These are phyloP conservation scores for Vachellia collinsii DNA, from an alignment of 306 rosid genomes.

Conservation along the genomic window DNA sequence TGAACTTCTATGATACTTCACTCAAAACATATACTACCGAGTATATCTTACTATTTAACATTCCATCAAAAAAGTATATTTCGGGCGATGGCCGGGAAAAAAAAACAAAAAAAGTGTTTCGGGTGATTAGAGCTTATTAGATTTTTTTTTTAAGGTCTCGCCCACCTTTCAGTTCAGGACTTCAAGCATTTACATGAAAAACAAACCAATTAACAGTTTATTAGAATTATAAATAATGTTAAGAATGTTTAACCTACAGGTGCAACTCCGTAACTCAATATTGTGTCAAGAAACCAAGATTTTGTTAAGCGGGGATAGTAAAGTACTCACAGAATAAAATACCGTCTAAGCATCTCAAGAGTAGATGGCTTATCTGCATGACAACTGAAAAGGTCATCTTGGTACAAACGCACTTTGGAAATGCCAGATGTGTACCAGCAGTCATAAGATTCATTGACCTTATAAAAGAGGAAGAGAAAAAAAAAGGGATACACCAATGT, in stretches of 20 bases:
- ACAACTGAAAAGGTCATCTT: conserved; percentile 73
- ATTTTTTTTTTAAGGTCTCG: neutral
- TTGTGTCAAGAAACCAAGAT: conserved; percentile 29
- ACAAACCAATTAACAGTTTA: neutral
- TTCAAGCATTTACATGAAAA: neutral
- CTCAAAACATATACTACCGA: neutral
- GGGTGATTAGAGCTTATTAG: neutral
- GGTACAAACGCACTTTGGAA: conserved; percentile 72
- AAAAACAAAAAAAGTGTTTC: neutral
- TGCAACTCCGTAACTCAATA: conserved; percentile 15
- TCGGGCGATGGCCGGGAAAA: neutral
- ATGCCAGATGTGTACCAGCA: conserved; percentile 90
- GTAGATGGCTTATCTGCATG: conserved; percentile 68
- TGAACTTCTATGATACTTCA: neutral
- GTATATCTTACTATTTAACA: neutral
- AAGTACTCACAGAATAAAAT: conserved; percentile 65
- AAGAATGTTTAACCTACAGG: conserved; percentile 12
- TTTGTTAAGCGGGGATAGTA: neutral
- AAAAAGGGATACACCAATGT: conserved; percentile 31
- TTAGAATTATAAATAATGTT: conserved; percentile 3
- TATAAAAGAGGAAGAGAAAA: conserved; percentile 36
- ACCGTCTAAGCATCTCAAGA: conserved; percentile 65
- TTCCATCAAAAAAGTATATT: neutral
- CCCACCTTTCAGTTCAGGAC: neutral
- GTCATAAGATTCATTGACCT: conserved; percentile 82